A percentile compares a stretch with the other conserved stretches of the same genome.
Evolutionary conservation across 1,139 yeast species (phyloP).

Genomic region (Eremothecium coryli): DNA sequence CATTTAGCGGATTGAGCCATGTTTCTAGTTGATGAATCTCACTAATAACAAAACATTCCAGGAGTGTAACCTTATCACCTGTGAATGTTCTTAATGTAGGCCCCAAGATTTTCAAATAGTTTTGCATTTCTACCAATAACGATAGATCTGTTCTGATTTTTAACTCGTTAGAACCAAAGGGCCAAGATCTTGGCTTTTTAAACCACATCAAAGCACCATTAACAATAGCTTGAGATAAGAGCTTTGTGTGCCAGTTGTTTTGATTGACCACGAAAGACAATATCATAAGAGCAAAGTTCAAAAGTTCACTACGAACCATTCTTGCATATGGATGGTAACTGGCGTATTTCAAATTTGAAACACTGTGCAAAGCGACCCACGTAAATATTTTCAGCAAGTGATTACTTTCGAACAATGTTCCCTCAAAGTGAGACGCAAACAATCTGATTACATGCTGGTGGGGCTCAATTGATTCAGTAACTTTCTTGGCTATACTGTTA

Average conservation of each 20-base stretch:
- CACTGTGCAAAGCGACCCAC: slow-evolving; percentile 48
- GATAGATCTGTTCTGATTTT: slow-evolving; percentile 63
- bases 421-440: slow-evolving; percentile 74
- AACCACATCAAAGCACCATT: slow-evolving; percentile 79
- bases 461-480: slow-evolving; percentile 53
- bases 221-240: slow-evolving; percentile 45
- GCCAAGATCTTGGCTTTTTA: slow-evolving; percentile 51
- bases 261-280: slow-evolving; percentile 44
- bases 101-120: slow-evolving; percentile 20
- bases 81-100: slow-evolving; percentile 13
- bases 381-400: slow-evolving; percentile 66
- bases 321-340: slow-evolving; percentile 80
- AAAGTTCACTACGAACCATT: slow-evolving; percentile 61
- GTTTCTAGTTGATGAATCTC: slow-evolving; percentile 65
- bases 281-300: slow-evolving; percentile 59
- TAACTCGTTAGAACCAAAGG: slow-evolving; percentile 75
- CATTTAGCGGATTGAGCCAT: slow-evolving; percentile 70
- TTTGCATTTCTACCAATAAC: slow-evolving; percentile 46
- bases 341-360: slow-evolving; percentile 47
- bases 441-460: slow-evolving; percentile 63
- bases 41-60: slow-evolving; percentile 53
- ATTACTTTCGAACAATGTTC: slow-evolving; percentile 64
- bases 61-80: slow-evolving; percentile 17
- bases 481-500: slow-evolving; percentile 43
- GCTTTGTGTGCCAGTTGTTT: slow-evolving; percentile 37